These are phyloP conservation scores for Mycena crocata DNA, from an alignment of 768 basidiomycete species.

Conservation along the genomic window DNA sequence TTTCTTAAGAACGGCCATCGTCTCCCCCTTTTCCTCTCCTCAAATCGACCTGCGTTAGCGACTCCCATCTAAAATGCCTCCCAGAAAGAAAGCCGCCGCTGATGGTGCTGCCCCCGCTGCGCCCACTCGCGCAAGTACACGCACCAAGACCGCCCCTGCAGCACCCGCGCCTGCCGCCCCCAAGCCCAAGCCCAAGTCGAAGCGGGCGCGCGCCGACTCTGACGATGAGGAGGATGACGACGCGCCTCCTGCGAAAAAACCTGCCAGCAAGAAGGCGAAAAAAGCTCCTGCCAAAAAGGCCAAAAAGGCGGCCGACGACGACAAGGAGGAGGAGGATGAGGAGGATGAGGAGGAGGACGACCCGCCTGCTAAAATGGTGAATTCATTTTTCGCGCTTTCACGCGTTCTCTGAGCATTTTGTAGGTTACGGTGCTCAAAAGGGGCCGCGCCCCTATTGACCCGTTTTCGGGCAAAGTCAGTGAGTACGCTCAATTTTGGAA, in stretches of 20 bases:
- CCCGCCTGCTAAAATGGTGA: conserved; percentile 60
- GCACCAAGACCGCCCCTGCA: conserved; percentile 43
- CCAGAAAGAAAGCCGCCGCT: conserved; percentile 56
- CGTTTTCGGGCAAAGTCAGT: conserved; percentile 57
- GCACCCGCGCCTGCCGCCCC: conserved; percentile 40
- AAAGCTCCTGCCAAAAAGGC: conserved; percentile 36
- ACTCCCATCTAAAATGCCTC: conserved; percentile 50
- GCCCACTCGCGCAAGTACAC: conserved; percentile 52
- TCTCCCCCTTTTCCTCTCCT: conserved; percentile 15
- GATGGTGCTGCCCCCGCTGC: conserved; percentile 42
- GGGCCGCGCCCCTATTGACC: conserved; percentile 68
- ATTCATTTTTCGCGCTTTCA: background rate
- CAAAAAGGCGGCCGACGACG: conserved; percentile 36
- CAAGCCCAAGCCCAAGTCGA: conserved; percentile 42
- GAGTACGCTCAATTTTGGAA: conserved; percentile 38
- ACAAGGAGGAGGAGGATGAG: conserved; percentile 40
- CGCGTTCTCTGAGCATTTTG: background rate
- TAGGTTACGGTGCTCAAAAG: conserved; percentile 59
- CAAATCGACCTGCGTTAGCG: conserved; percentile 10
- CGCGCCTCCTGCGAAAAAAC: conserved; percentile 43
- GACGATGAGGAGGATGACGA: conserved; percentile 41
- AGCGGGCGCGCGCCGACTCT: conserved; percentile 43
- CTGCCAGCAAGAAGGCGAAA: conserved; percentile 35
- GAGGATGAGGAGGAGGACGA: conserved; percentile 38
- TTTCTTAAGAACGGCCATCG: background rate